Conservation (phyloP, 2,329 filamentous ascomycete genomes). For the Epichloe hybrida region DNA sequence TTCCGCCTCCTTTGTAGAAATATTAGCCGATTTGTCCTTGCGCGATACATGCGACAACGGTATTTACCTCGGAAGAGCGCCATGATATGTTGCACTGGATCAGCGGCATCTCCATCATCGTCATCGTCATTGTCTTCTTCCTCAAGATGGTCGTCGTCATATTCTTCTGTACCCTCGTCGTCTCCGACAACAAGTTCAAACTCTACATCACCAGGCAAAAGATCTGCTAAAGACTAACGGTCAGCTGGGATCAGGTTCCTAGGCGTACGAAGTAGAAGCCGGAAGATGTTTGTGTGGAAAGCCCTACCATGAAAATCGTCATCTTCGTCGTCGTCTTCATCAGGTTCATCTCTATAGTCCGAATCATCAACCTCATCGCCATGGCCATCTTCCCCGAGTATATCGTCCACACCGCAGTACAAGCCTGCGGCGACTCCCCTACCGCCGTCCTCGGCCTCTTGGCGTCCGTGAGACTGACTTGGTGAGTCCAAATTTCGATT, state of each 20-base stretch:
- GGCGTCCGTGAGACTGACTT: not conserved
- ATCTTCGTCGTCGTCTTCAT: slow-evolving; percentile 9
- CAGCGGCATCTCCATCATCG: slow-evolving; percentile 11
- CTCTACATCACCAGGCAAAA: slow-evolving; percentile 7
- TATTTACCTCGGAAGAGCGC: slow-evolving; percentile 18
- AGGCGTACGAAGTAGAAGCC: not conserved
- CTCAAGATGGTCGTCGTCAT: slow-evolving; percentile 13
- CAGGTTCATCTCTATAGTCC: slow-evolving; percentile 10
- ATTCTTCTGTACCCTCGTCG: slow-evolving; percentile 9
- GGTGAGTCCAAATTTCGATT: not conserved
- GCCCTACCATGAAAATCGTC: slow-evolving; percentile 10
- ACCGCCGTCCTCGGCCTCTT: slow-evolving; percentile 2
- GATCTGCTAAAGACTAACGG: not conserved
- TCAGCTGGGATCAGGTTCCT: not conserved
- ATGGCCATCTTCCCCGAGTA: slow-evolving; percentile 3
- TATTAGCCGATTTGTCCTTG: not conserved
- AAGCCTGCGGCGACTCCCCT: slow-evolving; percentile 15
- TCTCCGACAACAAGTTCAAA: slow-evolving; percentile 12
- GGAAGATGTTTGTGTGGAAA: not conserved
- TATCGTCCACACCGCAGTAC: slow-evolving; percentile 6
- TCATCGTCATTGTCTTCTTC: slow-evolving; percentile 12
- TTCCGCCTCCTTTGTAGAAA: slow-evolving; percentile 12
- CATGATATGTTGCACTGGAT: slow-evolving; percentile 23
- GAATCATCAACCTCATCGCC: slow-evolving; percentile 6
- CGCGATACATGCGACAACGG: not conserved